A percentile compares a stretch with the other conserved stretches of the same genome.
These are phyloP conservation scores for Udeniomyces megalosporus DNA, from an alignment of 768 basidiomycete genomes.

Conservation along the genomic window DNA sequence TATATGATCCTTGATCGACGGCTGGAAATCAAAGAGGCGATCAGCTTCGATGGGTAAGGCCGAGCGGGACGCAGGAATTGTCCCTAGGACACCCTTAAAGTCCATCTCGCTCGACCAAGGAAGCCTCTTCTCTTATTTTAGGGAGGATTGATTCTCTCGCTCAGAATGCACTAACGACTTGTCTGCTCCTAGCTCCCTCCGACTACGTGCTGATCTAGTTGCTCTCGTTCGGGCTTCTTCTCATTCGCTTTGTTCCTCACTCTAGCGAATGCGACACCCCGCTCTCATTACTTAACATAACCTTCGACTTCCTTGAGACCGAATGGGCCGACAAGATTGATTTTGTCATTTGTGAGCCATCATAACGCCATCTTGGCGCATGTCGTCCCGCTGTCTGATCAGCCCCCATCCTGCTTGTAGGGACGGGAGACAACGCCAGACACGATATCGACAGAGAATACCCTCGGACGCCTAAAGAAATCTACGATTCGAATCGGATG, in stretches of 20 bases:
- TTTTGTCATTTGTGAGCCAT: slow-evolving; percentile 56
- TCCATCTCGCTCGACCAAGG: too few species aligned
- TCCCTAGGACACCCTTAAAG: too few species aligned
- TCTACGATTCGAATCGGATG: slow-evolving; percentile 52
- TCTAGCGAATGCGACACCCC: slow-evolving; percentile 67
- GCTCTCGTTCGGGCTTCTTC: neutral
- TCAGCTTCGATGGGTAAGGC: too few species aligned
- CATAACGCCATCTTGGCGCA: neutral
- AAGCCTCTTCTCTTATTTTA: too few species aligned
- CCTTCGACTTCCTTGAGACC: slow-evolving; percentile 60
- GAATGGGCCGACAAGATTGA: slow-evolving; percentile 73
- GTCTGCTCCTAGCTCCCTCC: too few species aligned
- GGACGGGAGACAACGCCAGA: slow-evolving; percentile 37
- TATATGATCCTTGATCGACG: too few species aligned
- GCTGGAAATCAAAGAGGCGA: too few species aligned
- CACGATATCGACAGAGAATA: slow-evolving; percentile 68
- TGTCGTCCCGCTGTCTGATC: slow-evolving; percentile 32
- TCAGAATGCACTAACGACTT: too few species aligned
- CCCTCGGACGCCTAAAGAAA: slow-evolving; percentile 68
- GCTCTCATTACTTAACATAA: slow-evolving; percentile 56
- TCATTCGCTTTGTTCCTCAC: neutral
- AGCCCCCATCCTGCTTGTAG: slow-evolving; percentile 9
- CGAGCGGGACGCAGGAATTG: too few species aligned
- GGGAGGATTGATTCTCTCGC: too few species aligned
- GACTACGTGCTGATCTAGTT: too few species aligned